phyloP scores from a whole-genome alignment of 1,284 basidiomycete species.

The Fomitopsis betulina region DNA sequence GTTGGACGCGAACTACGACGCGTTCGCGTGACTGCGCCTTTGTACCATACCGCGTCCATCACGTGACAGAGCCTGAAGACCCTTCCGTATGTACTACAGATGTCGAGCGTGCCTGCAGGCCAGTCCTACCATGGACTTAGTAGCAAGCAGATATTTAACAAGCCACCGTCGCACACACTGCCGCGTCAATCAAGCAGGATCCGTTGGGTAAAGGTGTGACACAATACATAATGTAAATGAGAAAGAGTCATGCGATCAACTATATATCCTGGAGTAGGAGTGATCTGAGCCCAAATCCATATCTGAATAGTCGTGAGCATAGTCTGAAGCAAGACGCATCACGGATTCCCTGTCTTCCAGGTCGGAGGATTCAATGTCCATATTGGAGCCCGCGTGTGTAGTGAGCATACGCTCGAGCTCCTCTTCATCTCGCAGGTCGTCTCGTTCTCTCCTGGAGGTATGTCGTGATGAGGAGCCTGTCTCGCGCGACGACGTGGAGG shows the following conservation, averaged over 20 bases:
- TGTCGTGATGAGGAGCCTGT: background rate
- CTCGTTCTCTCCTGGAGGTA: background rate
- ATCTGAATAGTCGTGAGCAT: constrained; percentile 8
- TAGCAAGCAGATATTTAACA: no score
- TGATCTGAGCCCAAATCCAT: constrained; percentile 12
- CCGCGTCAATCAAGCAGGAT: no score
- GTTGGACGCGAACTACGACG: constrained; percentile 14
- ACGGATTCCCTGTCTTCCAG: background rate
- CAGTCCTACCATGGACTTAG: no score
- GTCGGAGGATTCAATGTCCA: background rate
- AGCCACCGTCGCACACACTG: no score
- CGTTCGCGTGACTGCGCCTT: constrained; percentile 3
- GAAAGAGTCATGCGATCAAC: background rate
- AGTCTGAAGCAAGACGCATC: background rate
- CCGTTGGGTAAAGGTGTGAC: no score
- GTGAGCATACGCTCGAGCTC: constrained; percentile 19
- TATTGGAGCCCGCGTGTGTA: background rate
- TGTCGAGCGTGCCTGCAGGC: no score
- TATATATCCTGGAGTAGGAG: background rate
- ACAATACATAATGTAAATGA: background rate
- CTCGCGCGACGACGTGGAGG: background rate
- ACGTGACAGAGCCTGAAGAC: background rate
- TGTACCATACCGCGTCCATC: constrained; percentile 14
- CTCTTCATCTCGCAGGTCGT: constrained; percentile 13
- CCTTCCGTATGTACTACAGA: no score